These are phyloP conservation scores for Boletus insuetus DNA, from an alignment of 768 basidiomycete species.

Conservation along the genomic window DNA sequence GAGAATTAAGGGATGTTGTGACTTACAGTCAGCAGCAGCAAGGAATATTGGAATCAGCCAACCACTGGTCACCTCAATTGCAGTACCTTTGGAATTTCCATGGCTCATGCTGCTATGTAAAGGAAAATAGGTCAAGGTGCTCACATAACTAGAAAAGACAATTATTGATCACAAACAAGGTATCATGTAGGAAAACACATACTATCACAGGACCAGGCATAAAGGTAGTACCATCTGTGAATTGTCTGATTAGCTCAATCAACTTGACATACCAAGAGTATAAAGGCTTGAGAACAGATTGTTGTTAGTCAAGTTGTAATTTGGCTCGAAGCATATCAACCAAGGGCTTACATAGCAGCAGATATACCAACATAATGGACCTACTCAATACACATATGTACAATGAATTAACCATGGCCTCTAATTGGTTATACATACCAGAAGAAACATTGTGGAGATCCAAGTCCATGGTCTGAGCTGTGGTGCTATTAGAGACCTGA, in stretches of 20 bases:
- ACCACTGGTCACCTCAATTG: neutral
- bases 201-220: slow-evolving; percentile 1
- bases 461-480: slow-evolving; percentile 1
- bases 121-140: too few relatives aligned
- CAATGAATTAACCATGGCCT: neutral
- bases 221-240: slow-evolving; percentile 1
- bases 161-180: neutral
- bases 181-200: neutral
- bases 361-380: slow-evolving; percentile 3
- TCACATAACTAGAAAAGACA: neutral
- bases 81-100: neutral
- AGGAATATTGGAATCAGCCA: neutral
- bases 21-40: neutral
- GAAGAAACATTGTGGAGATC: neutral
- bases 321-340: too few relatives aligned
- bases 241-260: neutral
- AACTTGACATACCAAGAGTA: neutral
- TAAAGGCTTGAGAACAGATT: neutral
- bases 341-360: neutral
- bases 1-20: too few relatives aligned
- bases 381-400: neutral
- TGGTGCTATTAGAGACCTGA: neutral
- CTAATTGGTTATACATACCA: neutral
- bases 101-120: too few relatives aligned
- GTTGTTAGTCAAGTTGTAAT: neutral